phyloP scores from a whole-genome alignment of 768 basidiomycete genomes.

The Kwoniella dendrophila region DNA sequence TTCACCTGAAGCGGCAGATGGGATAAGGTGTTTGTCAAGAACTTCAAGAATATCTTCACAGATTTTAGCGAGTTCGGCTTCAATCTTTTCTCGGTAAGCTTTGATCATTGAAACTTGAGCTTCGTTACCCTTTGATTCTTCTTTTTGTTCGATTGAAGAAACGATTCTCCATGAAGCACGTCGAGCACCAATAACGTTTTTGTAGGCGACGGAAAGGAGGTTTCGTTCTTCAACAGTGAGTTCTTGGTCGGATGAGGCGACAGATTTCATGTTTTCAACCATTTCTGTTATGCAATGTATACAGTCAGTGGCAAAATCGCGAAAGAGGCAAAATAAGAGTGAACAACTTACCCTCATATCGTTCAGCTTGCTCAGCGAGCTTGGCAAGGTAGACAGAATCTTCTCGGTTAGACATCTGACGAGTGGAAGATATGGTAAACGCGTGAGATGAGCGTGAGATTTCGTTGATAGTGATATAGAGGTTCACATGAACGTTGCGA shows the following conservation, averaged over 20 bases:
- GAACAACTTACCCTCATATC: constrained; percentile 77
- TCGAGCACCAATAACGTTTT: constrained; percentile 98
- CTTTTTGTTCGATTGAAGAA: constrained; percentile 98
- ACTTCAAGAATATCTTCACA: constrained; percentile 98
- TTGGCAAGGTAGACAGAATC: constrained; percentile 99
- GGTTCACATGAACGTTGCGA: not conserved
- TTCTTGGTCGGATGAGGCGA: constrained; percentile 95
- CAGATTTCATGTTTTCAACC: constrained; percentile 99
- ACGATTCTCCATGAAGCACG: constrained; percentile 98
- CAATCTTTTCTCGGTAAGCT: constrained; percentile 96
- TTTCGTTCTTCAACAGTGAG: constrained; percentile 98
- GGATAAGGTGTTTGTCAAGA: constrained; percentile 93
- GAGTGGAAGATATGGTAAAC: too few relatives aligned
- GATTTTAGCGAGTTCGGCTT: constrained; percentile 93
- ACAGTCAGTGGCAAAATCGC: not conserved
- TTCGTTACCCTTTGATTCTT: constrained; percentile 97
- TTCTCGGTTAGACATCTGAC: constrained; percentile 70
- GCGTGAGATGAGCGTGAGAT: not conserved
- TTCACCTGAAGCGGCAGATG: constrained; percentile 93
- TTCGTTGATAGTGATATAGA: too few relatives aligned
- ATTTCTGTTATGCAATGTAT: constrained; percentile 65
- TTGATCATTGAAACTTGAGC: constrained; percentile 96
- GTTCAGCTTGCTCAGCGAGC: constrained; percentile 99
- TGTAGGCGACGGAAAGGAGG: constrained; percentile 95
- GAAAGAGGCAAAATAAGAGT: constrained; percentile 1